Percentiles rank a stretch among this genome's conserved stretches.
These are phyloP conservation scores for Beta macrorhiza DNA, from an alignment of 179 eudicot species.

Conservation along the genomic window DNA sequence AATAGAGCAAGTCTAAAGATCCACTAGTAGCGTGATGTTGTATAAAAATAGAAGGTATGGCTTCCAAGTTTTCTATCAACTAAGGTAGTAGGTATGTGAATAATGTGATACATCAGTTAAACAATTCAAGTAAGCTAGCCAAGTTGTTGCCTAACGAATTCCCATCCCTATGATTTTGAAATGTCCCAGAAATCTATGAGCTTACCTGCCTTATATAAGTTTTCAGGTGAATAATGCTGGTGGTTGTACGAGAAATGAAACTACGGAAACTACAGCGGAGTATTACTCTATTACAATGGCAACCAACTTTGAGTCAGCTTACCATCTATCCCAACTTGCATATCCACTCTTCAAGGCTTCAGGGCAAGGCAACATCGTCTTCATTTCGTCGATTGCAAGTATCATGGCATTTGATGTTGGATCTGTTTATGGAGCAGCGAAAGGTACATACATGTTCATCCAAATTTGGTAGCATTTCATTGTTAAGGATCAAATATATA, in stretches of 20 bases:
- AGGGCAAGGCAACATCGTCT: slow-evolving; percentile 47
- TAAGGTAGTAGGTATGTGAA: too few species aligned
- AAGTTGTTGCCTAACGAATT: too few species aligned
- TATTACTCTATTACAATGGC: slow-evolving; percentile 39
- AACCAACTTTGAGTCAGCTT: slow-evolving; percentile 55
- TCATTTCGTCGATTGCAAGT: slow-evolving; percentile 56
- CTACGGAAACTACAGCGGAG: slow-evolving; percentile 42
- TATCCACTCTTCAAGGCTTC: slow-evolving; percentile 61
- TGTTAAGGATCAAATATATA: background rate
- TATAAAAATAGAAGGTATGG: too few species aligned
- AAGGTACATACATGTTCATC: slow-evolving; percentile 9
- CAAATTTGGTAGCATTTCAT: background rate
- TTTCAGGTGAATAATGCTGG: slow-evolving; percentile 44
- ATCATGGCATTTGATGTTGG: slow-evolving; percentile 21
- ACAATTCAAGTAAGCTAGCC: too few species aligned
- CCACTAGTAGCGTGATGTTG: too few species aligned
- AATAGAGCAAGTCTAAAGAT: too few species aligned
- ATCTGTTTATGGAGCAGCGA: slow-evolving; percentile 22
- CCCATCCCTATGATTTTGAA: too few species aligned
- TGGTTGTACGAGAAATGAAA: slow-evolving; percentile 25
- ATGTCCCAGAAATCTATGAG: background rate
- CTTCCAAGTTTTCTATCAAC: too few species aligned
- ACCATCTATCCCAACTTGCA: slow-evolving; percentile 64
- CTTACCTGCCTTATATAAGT: background rate
- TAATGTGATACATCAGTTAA: too few species aligned